phyloP scores from a whole-genome alignment of 2,329 filamentous ascomycete genomes.

The Cyphellophora europaea region DNA sequence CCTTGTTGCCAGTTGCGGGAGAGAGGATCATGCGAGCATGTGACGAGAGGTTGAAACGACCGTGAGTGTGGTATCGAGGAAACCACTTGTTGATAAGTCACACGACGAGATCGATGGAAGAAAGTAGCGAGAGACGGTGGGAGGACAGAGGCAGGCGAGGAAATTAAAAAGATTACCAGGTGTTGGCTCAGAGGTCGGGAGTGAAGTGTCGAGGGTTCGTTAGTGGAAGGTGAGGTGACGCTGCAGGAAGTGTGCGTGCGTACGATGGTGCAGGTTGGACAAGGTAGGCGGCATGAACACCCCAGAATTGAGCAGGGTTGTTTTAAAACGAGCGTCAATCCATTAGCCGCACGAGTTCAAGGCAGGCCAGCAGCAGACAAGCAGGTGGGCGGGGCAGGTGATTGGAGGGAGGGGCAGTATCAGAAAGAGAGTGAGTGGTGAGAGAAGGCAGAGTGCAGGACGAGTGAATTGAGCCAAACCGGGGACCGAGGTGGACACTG shows the following conservation, averaged over 20 bases:
- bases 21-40: conserved; percentile 1
- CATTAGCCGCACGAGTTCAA: neutral
- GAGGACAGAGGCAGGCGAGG: conserved; percentile 11
- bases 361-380: too few relatives aligned
- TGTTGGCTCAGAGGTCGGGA: neutral
- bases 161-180: conserved; percentile 7
- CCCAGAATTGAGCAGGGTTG: too few relatives aligned
- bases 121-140: conserved; percentile 13
- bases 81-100: conserved; percentile 6
- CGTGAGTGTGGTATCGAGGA: conserved; percentile 17
- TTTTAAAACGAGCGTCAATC: neutral
- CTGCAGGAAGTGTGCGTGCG: neutral
- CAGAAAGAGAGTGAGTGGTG: neutral
- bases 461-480: too few relatives aligned
- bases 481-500: too few relatives aligned
- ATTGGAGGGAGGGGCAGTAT: neutral
- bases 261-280: neutral
- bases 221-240: too few relatives aligned
- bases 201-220: too few relatives aligned
- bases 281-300: neutral
- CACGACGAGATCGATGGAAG: conserved; percentile 12
- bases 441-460: neutral
- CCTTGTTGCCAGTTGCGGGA: too few relatives aligned
- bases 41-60: conserved; percentile 12
- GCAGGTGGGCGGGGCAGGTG: too few relatives aligned